Evolutionary conservation across 2,329 filamentous ascomycete species (phyloP).

Genomic region (Geosmithia morbida): DNA sequence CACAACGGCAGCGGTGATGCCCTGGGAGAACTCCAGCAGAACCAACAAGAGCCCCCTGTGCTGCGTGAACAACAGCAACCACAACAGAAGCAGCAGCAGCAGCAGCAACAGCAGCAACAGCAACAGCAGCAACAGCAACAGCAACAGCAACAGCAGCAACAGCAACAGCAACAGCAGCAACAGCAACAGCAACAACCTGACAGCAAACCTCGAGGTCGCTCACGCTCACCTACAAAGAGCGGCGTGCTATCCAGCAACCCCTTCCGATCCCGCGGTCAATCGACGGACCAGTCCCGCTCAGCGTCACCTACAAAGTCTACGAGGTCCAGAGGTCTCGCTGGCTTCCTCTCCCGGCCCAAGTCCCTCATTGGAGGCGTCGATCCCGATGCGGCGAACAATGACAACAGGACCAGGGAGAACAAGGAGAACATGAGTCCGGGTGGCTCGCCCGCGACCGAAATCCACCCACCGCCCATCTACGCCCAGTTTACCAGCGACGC

Average conservation of each 20-base stretch:
- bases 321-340: constrained; percentile 65
- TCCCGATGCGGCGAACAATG: not conserved
- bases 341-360: constrained; percentile 59
- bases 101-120: constrained; percentile 2
- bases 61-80: constrained; percentile 5
- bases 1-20: constrained; percentile 22
- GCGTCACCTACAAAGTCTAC: constrained; percentile 42
- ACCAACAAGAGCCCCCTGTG: constrained; percentile 28
- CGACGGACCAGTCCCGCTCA: constrained; percentile 19
- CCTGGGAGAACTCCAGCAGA: constrained; percentile 42
- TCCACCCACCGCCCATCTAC: constrained; percentile 55
- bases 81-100: not conserved
- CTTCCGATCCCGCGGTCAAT: constrained; percentile 10
- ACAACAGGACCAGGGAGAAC: constrained; percentile 30
- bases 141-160: constrained; percentile 1
- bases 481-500: constrained; percentile 46
- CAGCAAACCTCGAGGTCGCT: constrained; percentile 18
- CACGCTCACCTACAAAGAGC: constrained; percentile 30
- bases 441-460: constrained; percentile 5
- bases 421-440: constrained; percentile 69
- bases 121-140: not conserved
- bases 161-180: not conserved
- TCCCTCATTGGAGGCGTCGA: constrained; percentile 37
- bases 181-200: constrained; percentile 8
- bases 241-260: constrained; percentile 20